These are phyloP conservation scores for Amniculicola lignicola DNA, from an alignment of 495 filamentous ascomycete species.

Conservation along the genomic window DNA sequence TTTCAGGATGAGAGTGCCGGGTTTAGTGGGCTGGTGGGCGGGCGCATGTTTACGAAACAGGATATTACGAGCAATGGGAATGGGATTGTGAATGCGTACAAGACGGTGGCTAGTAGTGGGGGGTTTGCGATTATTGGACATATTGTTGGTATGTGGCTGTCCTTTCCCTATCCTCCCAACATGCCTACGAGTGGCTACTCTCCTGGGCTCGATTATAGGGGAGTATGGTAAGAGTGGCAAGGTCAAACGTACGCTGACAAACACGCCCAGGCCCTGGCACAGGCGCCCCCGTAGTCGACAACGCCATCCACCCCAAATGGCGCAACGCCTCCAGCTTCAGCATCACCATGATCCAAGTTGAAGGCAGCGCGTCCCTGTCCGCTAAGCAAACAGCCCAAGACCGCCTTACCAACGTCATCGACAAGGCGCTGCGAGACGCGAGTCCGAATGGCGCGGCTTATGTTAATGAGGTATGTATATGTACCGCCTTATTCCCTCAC, in stretches of 20 bases:
- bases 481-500: too few species aligned
- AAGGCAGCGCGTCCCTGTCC: neutral
- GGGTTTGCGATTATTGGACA: conserved; percentile 3
- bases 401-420: conserved; percentile 4
- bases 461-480: conserved; percentile 23
- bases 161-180: too few species aligned
- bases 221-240: too few species aligned
- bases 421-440: neutral
- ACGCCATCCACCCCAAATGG: conserved; percentile 17
- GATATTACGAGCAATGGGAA: conserved; percentile 11
- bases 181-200: too few species aligned
- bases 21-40: conserved; percentile 6
- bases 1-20: conserved; percentile 8
- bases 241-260: too few species aligned
- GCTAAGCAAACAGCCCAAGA: conserved; percentile 5
- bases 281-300: conserved; percentile 4
- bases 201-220: too few species aligned
- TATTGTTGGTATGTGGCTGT: conserved; percentile 21
- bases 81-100: conserved; percentile 15
- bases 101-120: neutral
- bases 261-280: too few species aligned
- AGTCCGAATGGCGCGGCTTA: conserved; percentile 21
- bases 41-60: conserved; percentile 5
- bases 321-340: conserved; percentile 4
- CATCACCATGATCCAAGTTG: neutral